These are phyloP conservation scores for Rhizopus delemar DNA, from an alignment of 371 early-diverging fungal species.

Conservation along the genomic window DNA sequence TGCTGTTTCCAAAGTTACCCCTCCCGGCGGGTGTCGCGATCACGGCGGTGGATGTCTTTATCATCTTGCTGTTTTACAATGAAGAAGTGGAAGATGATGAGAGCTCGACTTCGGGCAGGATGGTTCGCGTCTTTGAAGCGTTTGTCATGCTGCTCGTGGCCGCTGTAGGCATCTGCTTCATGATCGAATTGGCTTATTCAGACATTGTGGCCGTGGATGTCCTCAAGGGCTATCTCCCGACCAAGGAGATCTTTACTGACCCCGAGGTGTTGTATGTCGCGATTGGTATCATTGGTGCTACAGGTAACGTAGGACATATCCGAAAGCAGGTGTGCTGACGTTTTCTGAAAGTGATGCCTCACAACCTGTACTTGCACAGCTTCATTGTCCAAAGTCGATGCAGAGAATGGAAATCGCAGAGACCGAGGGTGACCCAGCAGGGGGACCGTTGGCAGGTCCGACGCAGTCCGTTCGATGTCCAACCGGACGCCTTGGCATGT, in stretches of 20 bases:
- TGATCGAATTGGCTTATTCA: slow-evolving; percentile 60
- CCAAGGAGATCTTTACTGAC: slow-evolving; percentile 60
- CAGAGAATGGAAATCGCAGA: slow-evolving; percentile 33
- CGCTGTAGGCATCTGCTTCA: slow-evolving; percentile 71
- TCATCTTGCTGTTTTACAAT: slow-evolving; percentile 68
- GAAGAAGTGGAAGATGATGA: slow-evolving; percentile 45
- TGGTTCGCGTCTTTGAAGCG: slow-evolving; percentile 65
- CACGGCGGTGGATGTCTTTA: slow-evolving; percentile 75
- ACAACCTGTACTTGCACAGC: slow-evolving; percentile 79
- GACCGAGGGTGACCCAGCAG: slow-evolving; percentile 27
- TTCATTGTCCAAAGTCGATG: slow-evolving; percentile 66
- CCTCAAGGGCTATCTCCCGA: slow-evolving; percentile 69
- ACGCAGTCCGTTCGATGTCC: neutral
- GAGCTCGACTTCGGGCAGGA: slow-evolving; percentile 35
- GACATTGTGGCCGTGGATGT: slow-evolving; percentile 65
- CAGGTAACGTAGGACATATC: slow-evolving; percentile 41
- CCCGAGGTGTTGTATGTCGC: slow-evolving; percentile 67
- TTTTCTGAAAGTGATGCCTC: slow-evolving; percentile 55
- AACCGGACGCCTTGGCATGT: neutral
- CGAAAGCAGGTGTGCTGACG: neutral
- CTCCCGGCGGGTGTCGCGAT: slow-evolving; percentile 77
- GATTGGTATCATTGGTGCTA: slow-evolving; percentile 85
- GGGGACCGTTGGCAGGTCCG: slow-evolving; percentile 19
- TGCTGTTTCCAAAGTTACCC: slow-evolving; percentile 72
- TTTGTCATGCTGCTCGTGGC: slow-evolving; percentile 70